Base-by-base conservation (phyloP, 31 red algal genomes). In the Asparagopsis taxiformis region DNA sequence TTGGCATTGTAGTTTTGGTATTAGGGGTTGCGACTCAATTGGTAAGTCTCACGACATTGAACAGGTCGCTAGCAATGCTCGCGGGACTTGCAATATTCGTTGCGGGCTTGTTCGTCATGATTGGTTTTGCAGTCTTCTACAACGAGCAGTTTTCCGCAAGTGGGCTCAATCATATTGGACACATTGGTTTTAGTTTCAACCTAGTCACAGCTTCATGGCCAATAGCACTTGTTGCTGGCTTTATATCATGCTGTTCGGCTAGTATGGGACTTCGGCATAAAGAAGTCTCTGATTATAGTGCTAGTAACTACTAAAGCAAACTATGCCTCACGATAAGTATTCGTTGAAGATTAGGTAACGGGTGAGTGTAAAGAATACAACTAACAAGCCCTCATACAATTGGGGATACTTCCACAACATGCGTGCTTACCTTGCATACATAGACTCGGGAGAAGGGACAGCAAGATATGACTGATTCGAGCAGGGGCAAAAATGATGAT, bases 101-200 rank as follows among this genome's bases (percentile, higher is more conserved):
- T 49, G 57, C 77, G 26, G 71, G 77, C 26, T 16, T 91, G 33
- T 62, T 68, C n/a, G 64, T 74, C 2, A 82, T 91, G 71, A 72
- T 74, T 16, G 87, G 46, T 31, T 91, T 91, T 75, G 68, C 87
- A 28, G 70, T 91, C 17, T 91, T 91, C 54, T 91, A 91, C 28
- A 81, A 52, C 13, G 70, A 82, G 24, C 48, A 75, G 31, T 78
- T 63, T 44, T 49, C 77, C 5, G 63, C 75, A 63, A 55, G 37
- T 26, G 63, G 63, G 0, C 43, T 91, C 13, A 25, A 46, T 26
- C 13, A 21, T 17, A 36, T 76, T 75, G 64, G 69, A 36, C 33
- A 62, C 22, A 39, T 80, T 0, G 87, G 87, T 1, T 91, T 71
- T 39, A 91, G 87, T 55, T 70, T 91, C 17, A 70, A 63, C 28